These are phyloP conservation scores for Talaromyces sp. DNA, from an alignment of 2,329 filamentous ascomycete genomes.

Conservation along the genomic window DNA sequence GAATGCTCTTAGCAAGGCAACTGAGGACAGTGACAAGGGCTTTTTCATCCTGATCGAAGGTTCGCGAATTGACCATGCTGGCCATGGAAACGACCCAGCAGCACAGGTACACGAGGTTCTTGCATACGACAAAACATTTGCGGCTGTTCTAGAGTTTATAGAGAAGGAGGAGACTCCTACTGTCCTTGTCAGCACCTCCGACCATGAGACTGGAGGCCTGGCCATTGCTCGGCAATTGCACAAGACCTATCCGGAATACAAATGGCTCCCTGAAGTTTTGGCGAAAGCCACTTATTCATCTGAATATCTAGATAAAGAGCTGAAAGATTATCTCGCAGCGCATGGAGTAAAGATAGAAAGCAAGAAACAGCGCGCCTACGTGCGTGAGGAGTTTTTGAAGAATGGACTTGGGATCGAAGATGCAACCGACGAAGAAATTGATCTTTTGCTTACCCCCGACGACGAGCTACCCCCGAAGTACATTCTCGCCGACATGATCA, in stretches of 20 bases:
- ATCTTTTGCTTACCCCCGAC: conserved; percentile 52
- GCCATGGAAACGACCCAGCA: conserved; percentile 76
- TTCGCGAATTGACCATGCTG: conserved; percentile 91
- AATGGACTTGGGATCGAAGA: conserved; percentile 72
- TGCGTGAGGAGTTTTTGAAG: conserved; percentile 61
- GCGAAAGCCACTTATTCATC: conserved; percentile 71
- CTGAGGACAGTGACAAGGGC: conserved; percentile 75
- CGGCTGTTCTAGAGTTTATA: conserved; percentile 77
- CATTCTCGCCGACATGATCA: conserved; percentile 77
- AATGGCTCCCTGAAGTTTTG: conserved; percentile 78
- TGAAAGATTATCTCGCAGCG: conserved; percentile 53
- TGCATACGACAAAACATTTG: conserved; percentile 87
- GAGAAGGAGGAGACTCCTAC: conserved; percentile 64
- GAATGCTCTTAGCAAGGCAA: conserved; percentile 71
- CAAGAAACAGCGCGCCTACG: conserved; percentile 53
- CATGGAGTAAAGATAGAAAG: conserved; percentile 30
- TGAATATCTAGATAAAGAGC: conserved; percentile 61
- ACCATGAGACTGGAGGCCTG: conserved; percentile 93
- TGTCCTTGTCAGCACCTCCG: conserved; percentile 81
- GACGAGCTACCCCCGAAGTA: conserved; percentile 53
- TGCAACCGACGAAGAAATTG: conserved; percentile 64
- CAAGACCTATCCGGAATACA: conserved; percentile 58
- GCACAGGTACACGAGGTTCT: conserved; percentile 86
- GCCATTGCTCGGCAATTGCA: conserved; percentile 69
- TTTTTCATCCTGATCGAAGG: conserved; percentile 99